A percentile compares a stretch with the other conserved stretches of the same genome.
Evolutionary conservation across 1,284 basidiomycete genomes (phyloP).

Genomic region (Cystobasidiaceae sp.): DNA sequence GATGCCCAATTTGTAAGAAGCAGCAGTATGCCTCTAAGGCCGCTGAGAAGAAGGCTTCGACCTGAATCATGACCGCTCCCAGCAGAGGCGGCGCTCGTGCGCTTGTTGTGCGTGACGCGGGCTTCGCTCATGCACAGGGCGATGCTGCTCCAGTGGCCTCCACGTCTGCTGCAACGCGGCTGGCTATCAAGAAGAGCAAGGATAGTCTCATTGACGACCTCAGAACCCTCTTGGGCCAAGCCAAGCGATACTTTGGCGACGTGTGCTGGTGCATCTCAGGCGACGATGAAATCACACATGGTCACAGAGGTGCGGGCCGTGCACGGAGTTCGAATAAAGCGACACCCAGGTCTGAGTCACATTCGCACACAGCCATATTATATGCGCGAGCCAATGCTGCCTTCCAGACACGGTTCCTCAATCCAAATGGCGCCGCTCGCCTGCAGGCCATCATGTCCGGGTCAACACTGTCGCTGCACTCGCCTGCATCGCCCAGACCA

Average conservation of each 20-base stretch:
- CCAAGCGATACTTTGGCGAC: conserved; percentile 83
- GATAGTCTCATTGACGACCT: conserved; percentile 56
- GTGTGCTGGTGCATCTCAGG: conserved; percentile 63
- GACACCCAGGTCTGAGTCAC: not conserved
- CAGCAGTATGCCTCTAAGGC: too few species aligned
- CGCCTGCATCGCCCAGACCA: conserved; percentile 22
- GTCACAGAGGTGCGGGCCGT: conserved; percentile 69
- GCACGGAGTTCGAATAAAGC: too few species aligned
- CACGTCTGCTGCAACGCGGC: conserved; percentile 8
- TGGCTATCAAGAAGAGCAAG: conserved; percentile 3
- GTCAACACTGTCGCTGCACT: conserved; percentile 24
- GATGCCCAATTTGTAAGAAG: too few species aligned
- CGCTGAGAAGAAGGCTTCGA: too few species aligned
- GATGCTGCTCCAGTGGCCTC: not conserved
- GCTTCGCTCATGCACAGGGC: too few species aligned
- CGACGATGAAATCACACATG: conserved; percentile 63
- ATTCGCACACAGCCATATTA: conserved; percentile 64
- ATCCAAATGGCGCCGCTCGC: conserved; percentile 81
- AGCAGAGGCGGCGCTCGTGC: too few species aligned
- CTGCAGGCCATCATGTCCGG: conserved; percentile 35
- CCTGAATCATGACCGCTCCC: too few species aligned
- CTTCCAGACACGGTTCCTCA: conserved; percentile 52
- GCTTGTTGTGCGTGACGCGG: too few species aligned
- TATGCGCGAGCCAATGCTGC: conserved; percentile 69
- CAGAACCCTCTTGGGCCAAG: conserved; percentile 64